Conservation (phyloP, 768 basidiomycete genomes). For the Amanita pallidorosea region DNA sequence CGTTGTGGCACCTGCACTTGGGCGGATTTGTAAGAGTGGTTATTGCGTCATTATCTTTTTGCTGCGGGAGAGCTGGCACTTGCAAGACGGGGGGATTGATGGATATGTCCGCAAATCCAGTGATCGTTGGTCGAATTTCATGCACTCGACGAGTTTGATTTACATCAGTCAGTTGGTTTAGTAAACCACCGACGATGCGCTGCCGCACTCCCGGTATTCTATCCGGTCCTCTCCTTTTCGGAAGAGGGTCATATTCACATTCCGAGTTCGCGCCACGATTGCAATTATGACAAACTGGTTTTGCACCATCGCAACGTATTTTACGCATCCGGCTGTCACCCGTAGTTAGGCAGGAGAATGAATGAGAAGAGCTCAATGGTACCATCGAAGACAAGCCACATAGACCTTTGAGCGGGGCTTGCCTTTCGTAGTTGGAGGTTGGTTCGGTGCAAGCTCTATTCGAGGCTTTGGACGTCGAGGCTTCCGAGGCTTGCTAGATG, state of each 20-base stretch:
- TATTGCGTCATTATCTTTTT: no score
- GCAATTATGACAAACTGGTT: slow-evolving; percentile 70
- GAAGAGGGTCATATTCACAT: slow-evolving; percentile 60
- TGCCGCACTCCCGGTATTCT: slow-evolving; percentile 73
- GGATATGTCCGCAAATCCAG: neutral
- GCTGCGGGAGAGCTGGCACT: neutral
- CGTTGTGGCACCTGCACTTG: neutral
- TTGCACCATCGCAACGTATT: slow-evolving; percentile 76
- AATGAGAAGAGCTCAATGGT: slow-evolving; percentile 9
- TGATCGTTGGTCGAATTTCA: neutral
- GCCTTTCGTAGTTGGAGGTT: slow-evolving; percentile 77
- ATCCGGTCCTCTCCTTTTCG: slow-evolving; percentile 76
- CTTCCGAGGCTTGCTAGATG: slow-evolving; percentile 16
- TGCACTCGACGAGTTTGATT: neutral
- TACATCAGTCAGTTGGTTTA: slow-evolving; percentile 20
- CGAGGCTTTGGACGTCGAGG: slow-evolving; percentile 42
- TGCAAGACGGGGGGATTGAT: neutral
- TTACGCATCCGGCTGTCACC: slow-evolving; percentile 57
- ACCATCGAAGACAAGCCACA: slow-evolving; percentile 77
- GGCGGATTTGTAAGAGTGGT: no score
- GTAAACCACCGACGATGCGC: slow-evolving; percentile 34
- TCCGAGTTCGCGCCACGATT: slow-evolving; percentile 37
- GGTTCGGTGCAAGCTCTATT: slow-evolving; percentile 63
- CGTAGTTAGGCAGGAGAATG: slow-evolving; percentile 4
- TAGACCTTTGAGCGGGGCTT: slow-evolving; percentile 68